phyloP scores from a whole-genome alignment of 2,329 filamentous ascomycete species.

The Hymenoscyphus scutula region DNA sequence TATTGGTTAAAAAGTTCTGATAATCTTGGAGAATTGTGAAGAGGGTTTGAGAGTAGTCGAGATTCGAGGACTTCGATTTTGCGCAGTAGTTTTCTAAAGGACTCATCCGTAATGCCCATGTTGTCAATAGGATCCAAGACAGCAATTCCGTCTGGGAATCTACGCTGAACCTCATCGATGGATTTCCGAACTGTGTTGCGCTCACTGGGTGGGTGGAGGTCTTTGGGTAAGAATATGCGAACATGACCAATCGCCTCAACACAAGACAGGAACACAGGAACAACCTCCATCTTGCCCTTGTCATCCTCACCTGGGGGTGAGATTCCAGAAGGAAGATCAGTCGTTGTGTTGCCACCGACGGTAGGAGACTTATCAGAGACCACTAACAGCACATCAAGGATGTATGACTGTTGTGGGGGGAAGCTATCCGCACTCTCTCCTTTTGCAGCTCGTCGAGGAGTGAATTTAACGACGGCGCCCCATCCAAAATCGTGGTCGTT shows the following conservation, averaged over 20 bases:
- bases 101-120: conserved; percentile 90
- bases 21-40: conserved; percentile 86
- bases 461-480: conserved; percentile 81
- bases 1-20: conserved; percentile 86
- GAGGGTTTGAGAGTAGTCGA: conserved; percentile 79
- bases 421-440: conserved; percentile 65
- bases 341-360: conserved; percentile 54
- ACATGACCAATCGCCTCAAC: conserved; percentile 83
- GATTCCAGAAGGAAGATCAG: conserved; percentile 63
- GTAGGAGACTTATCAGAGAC: conserved; percentile 51
- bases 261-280: conserved; percentile 83
- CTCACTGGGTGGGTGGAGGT: conserved; percentile 66
- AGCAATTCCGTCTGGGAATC: conserved; percentile 90
- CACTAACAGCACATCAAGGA: conserved; percentile 77
- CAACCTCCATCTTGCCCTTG: conserved; percentile 71
- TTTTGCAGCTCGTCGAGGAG: conserved; percentile 62
- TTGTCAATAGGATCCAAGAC: conserved; percentile 91
- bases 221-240: conserved; percentile 77
- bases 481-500: conserved; percentile 83
- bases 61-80: conserved; percentile 98
- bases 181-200: conserved; percentile 65
- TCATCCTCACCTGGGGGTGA: conserved; percentile 60
- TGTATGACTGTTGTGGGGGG: conserved; percentile 71
- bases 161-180: conserved; percentile 74
- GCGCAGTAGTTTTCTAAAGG: conserved; percentile 86